These are phyloP conservation scores for Vitis rupestris DNA, from an alignment of 164 flowering plant genomes.

Conservation along the genomic window DNA sequence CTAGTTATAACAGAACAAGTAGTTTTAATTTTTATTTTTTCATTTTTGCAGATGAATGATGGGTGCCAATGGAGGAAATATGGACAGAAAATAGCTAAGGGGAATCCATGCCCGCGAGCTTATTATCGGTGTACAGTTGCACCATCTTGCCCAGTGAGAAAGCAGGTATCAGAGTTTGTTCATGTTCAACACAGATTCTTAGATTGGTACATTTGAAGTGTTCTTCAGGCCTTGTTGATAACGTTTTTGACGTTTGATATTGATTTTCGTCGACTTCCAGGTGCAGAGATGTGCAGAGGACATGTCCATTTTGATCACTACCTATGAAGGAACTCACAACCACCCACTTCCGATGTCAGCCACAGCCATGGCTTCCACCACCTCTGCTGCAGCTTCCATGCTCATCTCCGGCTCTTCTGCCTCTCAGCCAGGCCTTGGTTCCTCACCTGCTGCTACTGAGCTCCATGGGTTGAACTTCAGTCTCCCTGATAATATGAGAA, in stretches of 20 bases:
- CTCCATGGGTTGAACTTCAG: slow-evolving; percentile 18
- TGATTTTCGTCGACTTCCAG: slow-evolving; percentile 15
- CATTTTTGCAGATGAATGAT: slow-evolving; percentile 49
- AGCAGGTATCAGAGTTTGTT: slow-evolving; percentile 28
- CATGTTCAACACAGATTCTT: neutral
- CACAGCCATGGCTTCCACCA: slow-evolving; percentile 50
- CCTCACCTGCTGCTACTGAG: slow-evolving; percentile 6
- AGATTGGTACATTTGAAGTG: neutral
- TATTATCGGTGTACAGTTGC: slow-evolving; percentile 69
- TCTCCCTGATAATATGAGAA: slow-evolving; percentile 16
- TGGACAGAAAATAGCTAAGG: slow-evolving; percentile 53
- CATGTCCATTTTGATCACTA: slow-evolving; percentile 46
- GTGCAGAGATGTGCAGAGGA: slow-evolving; percentile 50
- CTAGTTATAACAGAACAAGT: no score
- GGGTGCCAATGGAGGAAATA: slow-evolving; percentile 80
- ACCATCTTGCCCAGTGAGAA: slow-evolving; percentile 52
- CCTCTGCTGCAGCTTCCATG: slow-evolving; percentile 52
- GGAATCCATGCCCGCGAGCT: slow-evolving; percentile 72
- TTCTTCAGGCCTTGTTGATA: neutral
- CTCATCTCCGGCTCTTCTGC: slow-evolving; percentile 28
- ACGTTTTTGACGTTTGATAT: neutral
- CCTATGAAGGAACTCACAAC: slow-evolving; percentile 54
- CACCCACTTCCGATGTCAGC: slow-evolving; percentile 52
- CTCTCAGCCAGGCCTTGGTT: slow-evolving; percentile 16
- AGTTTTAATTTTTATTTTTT: neutral